These are phyloP conservation scores for Tetratostichococcus sp. DNA, from an alignment of 139 green algal species.

Conservation along the genomic window DNA sequence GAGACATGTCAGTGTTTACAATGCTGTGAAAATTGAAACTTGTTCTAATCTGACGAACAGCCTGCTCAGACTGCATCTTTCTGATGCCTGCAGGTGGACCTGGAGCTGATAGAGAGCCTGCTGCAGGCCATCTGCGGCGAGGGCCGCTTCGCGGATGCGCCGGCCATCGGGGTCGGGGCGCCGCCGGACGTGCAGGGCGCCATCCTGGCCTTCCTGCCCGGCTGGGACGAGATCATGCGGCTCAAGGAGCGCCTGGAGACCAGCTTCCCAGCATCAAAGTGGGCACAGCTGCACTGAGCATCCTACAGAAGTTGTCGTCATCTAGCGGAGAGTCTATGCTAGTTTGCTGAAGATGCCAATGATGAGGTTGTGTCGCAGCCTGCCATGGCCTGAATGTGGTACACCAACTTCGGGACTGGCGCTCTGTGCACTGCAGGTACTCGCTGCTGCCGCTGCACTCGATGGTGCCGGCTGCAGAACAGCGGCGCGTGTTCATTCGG, in stretches of 20 bases:
- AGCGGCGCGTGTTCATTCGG: conserved; percentile 58
- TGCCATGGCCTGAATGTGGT: too few species aligned
- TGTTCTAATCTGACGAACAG: too few species aligned
- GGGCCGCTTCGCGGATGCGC: conserved; percentile 2
- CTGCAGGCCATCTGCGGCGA: conserved; percentile 45
- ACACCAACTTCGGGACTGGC: too few species aligned
- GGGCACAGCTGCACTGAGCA: too few species aligned
- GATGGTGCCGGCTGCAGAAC: conserved; percentile 63
- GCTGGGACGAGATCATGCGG: conserved; percentile 80
- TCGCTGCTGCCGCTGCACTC: conserved; percentile 71
- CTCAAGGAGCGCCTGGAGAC: conserved; percentile 59
- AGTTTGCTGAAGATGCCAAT: too few species aligned
- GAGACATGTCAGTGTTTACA: too few species aligned
- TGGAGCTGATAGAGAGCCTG: conserved; percentile 39
- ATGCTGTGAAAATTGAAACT: too few species aligned
- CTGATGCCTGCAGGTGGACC: conserved; percentile 32
- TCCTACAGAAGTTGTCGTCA: too few species aligned
- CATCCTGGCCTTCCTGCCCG: conserved; percentile 79
- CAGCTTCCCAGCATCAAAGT: conserved; percentile 24
- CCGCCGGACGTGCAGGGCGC: conserved; percentile 36
- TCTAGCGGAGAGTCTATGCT: too few species aligned
- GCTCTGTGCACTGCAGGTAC: conserved; percentile 16
- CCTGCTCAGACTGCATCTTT: too few species aligned
- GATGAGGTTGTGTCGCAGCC: too few species aligned
- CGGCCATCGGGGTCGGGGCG: not conserved